A percentile compares a stretch with the other conserved stretches of the same genome.
These are phyloP conservation scores for Cryptococcus sp. DNA, from an alignment of 1,284 basidiomycete genomes.

Conservation along the genomic window DNA sequence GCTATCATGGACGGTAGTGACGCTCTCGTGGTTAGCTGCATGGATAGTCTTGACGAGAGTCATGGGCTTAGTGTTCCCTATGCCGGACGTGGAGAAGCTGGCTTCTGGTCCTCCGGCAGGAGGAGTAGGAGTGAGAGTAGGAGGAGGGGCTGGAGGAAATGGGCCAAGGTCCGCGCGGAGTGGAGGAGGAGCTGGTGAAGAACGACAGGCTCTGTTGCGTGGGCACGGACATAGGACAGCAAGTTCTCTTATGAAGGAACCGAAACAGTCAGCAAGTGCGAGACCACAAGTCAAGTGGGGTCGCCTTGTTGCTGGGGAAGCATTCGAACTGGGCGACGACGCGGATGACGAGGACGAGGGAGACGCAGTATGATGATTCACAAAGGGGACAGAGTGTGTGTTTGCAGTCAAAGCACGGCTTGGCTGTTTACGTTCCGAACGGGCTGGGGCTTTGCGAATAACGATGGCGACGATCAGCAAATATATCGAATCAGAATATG, in stretches of 20 bases:
- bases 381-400: no score
- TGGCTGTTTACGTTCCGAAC: no score
- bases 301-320: slow-evolving; percentile 41
- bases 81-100: slow-evolving; percentile 24
- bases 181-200: neutral
- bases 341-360: slow-evolving; percentile 11
- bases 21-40: slow-evolving; percentile 30
- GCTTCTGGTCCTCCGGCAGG: neutral
- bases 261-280: neutral
- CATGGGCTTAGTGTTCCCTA: slow-evolving; percentile 38
- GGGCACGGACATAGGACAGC: neutral
- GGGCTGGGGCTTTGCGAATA: no score
- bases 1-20: slow-evolving; percentile 24
- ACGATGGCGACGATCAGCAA: no score
- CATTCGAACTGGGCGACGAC: slow-evolving; percentile 42
- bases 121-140: neutral
- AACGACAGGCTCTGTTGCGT: neutral
- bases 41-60: slow-evolving; percentile 37
- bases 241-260: neutral
- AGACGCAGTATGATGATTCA: neutral
- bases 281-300: slow-evolving; percentile 33
- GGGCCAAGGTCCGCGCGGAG: neutral
- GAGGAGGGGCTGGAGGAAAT: neutral
- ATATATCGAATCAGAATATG: no score
- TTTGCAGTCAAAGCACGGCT: no score